Evolutionary conservation across 805 yeast genomes (phyloP).

Genomic region (Saccharomycopsis microspora): DNA sequence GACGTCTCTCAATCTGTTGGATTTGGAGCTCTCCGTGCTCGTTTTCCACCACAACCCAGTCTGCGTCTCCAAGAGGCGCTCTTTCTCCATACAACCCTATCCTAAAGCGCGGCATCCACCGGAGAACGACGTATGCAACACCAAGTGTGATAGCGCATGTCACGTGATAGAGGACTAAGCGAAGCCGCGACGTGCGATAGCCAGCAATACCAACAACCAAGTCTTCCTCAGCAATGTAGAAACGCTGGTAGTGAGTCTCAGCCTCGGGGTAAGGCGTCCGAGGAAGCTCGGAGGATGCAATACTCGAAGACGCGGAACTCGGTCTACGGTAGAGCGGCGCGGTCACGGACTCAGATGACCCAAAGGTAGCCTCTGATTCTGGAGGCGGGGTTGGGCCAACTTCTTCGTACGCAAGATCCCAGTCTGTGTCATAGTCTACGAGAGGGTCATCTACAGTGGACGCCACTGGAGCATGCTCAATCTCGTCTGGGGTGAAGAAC

Average conservation of each 20-base stretch:
- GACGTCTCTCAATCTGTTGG: constrained; percentile 39
- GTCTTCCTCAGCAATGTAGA: constrained; percentile 92
- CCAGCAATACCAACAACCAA: constrained; percentile 92
- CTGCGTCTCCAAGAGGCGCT: constrained; percentile 68
- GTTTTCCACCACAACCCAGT: constrained; percentile 90
- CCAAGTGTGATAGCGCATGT: constrained; percentile 58
- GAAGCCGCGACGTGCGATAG: constrained; percentile 42
- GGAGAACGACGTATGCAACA: constrained; percentile 51
- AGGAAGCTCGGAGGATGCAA: constrained; percentile 8
- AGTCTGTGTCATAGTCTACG: constrained; percentile 63
- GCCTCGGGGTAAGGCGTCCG: constrained; percentile 28
- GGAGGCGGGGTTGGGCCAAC: background rate
- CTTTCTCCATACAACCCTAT: constrained; percentile 54
- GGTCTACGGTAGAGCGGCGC: constrained; percentile 11
- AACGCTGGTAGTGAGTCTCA: constrained; percentile 52
- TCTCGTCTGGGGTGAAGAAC: constrained; percentile 75
- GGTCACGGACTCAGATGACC: background rate
- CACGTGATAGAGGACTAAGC: constrained; percentile 36
- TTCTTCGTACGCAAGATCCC: constrained; percentile 36
- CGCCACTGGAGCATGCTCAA: constrained; percentile 68
- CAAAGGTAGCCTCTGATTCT: background rate
- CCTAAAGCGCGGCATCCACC: constrained; percentile 81
- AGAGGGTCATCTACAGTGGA: constrained; percentile 59
- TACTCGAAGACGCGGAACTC: constrained; percentile 11
- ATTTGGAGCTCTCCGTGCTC: constrained; percentile 80